Base-by-base conservation (phyloP, 768 basidiomycete genomes). In the Leccinum sublutescens region DNA sequence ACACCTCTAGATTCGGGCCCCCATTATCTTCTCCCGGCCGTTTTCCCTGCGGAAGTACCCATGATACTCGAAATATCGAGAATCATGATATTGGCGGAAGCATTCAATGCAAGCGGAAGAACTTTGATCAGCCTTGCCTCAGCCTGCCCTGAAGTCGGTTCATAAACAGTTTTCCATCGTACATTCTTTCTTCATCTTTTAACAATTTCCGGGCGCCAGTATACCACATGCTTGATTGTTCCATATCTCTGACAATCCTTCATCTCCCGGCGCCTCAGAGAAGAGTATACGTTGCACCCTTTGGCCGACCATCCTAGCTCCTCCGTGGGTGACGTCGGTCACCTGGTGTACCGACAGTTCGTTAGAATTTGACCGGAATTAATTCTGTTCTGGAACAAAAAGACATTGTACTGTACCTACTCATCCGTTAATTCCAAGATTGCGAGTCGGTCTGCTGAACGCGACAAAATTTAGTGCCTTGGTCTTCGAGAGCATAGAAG, bases 241-340 rank as follows among this genome's bases (percentile, higher is more conserved):
- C 62, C 48, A 58, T 9, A 53, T 61, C 52, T 58, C 59, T 67
- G 75, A 68, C 79, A 78, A 74, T 79, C 80, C 71, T 79, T 79
- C 81, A 85, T 82, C 81, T 63, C 66, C 54, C 65, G 69, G 72
- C 66, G 80, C 82, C 85, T 86, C 74, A 87, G 82, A 87, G 62
- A n/a, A 66, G 76, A 61, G 56, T 47, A 7, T 36, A 71, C 64
- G 81, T 70, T 82, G 67, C 80, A 79, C 79, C 63, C 81, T 83
- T 86, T 84, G 86, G 85, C 86, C 73, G 80, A 73, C 66, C 79
- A 74, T 80, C 78, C 79, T 76, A 71, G 65, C 66, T 66, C 29
- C 11, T 62, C 63, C 65, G 65, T 80, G 80, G 82, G 74, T 76
- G 78, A 33, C 63, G 60, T 78, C 78, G 77, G 86, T 86, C 86